Evolutionary conservation across 257 asterid genomes (phyloP).

Genomic region (Asclepias syriaca): DNA sequence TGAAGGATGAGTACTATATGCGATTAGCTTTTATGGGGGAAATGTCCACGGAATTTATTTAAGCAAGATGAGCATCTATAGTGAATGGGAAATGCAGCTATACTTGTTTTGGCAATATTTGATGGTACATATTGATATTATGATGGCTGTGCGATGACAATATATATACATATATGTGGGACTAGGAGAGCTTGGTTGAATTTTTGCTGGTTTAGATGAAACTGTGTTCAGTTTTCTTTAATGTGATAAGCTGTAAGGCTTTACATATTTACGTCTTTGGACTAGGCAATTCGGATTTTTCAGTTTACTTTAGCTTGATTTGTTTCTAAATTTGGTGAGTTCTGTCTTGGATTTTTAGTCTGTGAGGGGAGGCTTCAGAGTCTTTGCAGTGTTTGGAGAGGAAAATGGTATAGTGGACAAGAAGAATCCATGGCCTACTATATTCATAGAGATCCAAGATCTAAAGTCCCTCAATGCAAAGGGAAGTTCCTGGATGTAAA

Average conservation of each 20-base stretch:
- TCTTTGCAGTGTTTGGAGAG: slow-evolving; percentile 71
- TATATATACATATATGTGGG: background rate
- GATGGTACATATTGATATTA: background rate
- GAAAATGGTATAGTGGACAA: slow-evolving; percentile 50
- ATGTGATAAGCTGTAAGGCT: background rate
- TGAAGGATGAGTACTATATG: background rate
- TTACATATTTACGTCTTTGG: background rate
- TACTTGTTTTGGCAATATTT: background rate
- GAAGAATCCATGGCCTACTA: slow-evolving; percentile 59
- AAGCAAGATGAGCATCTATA: background rate
- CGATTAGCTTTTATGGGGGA: background rate
- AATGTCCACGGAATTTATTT: background rate
- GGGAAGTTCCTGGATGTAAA: slow-evolving; percentile 72
- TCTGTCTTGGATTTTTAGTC: slow-evolving; percentile 35
- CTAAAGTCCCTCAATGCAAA: slow-evolving; percentile 63
- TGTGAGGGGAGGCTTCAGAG: slow-evolving; percentile 59
- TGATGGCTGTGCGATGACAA: background rate
- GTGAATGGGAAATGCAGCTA: background rate
- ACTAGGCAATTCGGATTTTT: background rate
- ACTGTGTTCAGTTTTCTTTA: background rate
- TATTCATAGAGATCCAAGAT: slow-evolving; percentile 86
- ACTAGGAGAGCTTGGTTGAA: background rate
- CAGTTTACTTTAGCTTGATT: background rate
- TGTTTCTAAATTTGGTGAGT: background rate
- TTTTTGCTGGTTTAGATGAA: background rate